phyloP scores from a whole-genome alignment of 352 stramenopile genomes.

The Phytopythium oedochilum region DNA sequence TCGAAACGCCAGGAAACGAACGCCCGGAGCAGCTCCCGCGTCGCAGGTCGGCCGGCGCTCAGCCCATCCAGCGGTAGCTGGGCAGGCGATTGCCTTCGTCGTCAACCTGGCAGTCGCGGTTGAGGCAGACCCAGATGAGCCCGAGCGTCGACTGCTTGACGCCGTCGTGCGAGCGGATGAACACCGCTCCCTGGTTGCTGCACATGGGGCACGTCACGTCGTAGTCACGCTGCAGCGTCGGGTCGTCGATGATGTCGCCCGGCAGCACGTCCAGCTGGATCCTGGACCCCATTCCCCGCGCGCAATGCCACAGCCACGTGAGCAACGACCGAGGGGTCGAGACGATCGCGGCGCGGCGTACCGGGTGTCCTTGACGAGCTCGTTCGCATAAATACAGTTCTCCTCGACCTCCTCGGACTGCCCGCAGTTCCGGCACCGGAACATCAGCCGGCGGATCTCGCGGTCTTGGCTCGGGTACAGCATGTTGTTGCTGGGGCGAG shows the following conservation, averaged over 20 bases:
- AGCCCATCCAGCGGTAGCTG: slow-evolving; percentile 86
- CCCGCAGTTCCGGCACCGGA: slow-evolving; percentile 84
- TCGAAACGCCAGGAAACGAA: no score
- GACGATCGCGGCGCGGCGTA: slow-evolving; percentile 26
- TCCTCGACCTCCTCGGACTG: slow-evolving; percentile 85
- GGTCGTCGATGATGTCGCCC: slow-evolving; percentile 84
- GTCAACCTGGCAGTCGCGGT: slow-evolving; percentile 83
- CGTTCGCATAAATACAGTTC: slow-evolving; percentile 91
- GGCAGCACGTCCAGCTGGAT: slow-evolving; percentile 84
- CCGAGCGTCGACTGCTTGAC: slow-evolving; percentile 85
- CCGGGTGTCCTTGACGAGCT: slow-evolving; percentile 87
- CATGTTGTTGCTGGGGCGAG: slow-evolving; percentile 82
- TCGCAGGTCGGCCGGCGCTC: slow-evolving; percentile 3
- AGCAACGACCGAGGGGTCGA: no score
- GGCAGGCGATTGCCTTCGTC: slow-evolving; percentile 81
- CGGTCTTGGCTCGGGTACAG: slow-evolving; percentile 88
- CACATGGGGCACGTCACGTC: slow-evolving; percentile 83
- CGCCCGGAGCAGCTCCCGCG: no score
- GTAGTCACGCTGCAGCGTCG: slow-evolving; percentile 85
- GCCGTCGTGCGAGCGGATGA: slow-evolving; percentile 86
- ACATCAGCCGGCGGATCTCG: slow-evolving; percentile 79
- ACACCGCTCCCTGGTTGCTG: slow-evolving; percentile 72
- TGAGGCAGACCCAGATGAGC: slow-evolving; percentile 88
- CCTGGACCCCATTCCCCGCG: slow-evolving; percentile 13
- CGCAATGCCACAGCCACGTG: no score